These are phyloP conservation scores for Curvularia spicifera DNA, from an alignment of 2,329 filamentous ascomycete genomes.

Conservation along the genomic window DNA sequence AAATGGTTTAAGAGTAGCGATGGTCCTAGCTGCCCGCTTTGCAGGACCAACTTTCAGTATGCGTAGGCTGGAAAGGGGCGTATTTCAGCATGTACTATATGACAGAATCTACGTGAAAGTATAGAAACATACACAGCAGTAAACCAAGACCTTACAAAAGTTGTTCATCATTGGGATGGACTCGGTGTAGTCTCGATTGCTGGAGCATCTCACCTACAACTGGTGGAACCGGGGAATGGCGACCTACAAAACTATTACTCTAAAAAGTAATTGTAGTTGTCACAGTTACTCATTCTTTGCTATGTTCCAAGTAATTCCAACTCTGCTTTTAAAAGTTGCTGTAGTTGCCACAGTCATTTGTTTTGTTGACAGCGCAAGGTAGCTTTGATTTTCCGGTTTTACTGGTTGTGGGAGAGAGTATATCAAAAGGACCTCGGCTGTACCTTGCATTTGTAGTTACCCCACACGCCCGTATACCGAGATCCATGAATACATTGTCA, in stretches of 20 bases:
- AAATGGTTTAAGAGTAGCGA: conserved; percentile 97
- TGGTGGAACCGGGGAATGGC: too few relatives aligned
- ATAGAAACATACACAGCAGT: background rate
- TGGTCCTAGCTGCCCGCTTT: conserved; percentile 89
- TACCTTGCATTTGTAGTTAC: conserved; percentile 4
- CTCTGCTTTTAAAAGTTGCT: too few relatives aligned
- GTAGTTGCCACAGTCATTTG: too few relatives aligned
- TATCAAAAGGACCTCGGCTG: conserved; percentile 11
- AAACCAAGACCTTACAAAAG: background rate
- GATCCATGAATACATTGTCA: background rate
- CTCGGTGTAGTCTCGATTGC: background rate
- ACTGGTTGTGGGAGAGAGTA: too few relatives aligned
- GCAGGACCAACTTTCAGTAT: conserved; percentile 83
- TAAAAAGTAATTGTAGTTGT: too few relatives aligned
- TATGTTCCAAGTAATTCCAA: too few relatives aligned
- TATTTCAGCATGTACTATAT: background rate
- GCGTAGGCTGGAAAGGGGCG: conserved; percentile 35
- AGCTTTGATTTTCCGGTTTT: too few relatives aligned
- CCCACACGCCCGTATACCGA: conserved; percentile 14
- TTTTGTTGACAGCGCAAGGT: too few relatives aligned
- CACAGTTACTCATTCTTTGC: too few relatives aligned
- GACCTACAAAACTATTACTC: too few relatives aligned
- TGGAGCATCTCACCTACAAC: too few relatives aligned
- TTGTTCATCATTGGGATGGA: background rate
- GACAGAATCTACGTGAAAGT: background rate